Percentiles rank a stretch among this genome's conserved stretches.
phyloP scores from a whole-genome alignment of 2,329 filamentous ascomycete species.

The Epichloe brachyelytri region DNA sequence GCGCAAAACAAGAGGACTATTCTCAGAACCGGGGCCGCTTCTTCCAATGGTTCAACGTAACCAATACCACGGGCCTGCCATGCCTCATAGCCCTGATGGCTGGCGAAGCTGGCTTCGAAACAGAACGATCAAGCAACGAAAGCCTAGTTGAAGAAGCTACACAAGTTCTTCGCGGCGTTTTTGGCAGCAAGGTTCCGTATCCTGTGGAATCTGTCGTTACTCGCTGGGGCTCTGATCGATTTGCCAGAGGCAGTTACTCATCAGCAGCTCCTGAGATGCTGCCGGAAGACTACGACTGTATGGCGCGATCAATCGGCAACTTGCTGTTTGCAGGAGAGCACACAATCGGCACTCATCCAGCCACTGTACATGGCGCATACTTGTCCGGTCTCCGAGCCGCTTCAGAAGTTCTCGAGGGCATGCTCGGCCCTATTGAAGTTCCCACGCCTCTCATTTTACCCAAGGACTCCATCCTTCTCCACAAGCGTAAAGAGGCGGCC shows the following conservation, averaged over 20 bases:
- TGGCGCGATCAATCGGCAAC: slow-evolving; percentile 75
- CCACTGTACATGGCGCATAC: slow-evolving; percentile 94
- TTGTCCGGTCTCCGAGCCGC: slow-evolving; percentile 84
- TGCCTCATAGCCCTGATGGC: slow-evolving; percentile 90
- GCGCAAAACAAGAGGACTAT: slow-evolving; percentile 70
- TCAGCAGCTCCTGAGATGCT: slow-evolving; percentile 75
- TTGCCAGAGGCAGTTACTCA: slow-evolving; percentile 90
- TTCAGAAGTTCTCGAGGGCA: slow-evolving; percentile 66
- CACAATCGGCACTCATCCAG: slow-evolving; percentile 88
- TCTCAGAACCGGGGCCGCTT: slow-evolving; percentile 70
- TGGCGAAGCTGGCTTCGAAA: slow-evolving; percentile 81
- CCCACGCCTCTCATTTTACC: slow-evolving; percentile 62
- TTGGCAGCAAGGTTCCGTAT: slow-evolving; percentile 55
- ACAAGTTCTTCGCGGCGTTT: slow-evolving; percentile 62
- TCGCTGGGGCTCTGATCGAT: slow-evolving; percentile 81
- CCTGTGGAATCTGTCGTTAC: slow-evolving; percentile 83
- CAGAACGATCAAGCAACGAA: slow-evolving; percentile 63
- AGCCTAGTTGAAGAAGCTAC: slow-evolving; percentile 72
- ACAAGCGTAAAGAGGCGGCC: slow-evolving; percentile 42
- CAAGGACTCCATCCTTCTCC: slow-evolving; percentile 37
- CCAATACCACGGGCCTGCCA: slow-evolving; percentile 76
- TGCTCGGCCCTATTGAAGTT: slow-evolving; percentile 71
- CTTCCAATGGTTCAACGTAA: slow-evolving; percentile 96
- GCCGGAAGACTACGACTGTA: slow-evolving; percentile 80
- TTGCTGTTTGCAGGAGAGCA: slow-evolving; percentile 94